Conservation (phyloP, 495 filamentous ascomycete genomes). For the Tricharina praecox region DNA sequence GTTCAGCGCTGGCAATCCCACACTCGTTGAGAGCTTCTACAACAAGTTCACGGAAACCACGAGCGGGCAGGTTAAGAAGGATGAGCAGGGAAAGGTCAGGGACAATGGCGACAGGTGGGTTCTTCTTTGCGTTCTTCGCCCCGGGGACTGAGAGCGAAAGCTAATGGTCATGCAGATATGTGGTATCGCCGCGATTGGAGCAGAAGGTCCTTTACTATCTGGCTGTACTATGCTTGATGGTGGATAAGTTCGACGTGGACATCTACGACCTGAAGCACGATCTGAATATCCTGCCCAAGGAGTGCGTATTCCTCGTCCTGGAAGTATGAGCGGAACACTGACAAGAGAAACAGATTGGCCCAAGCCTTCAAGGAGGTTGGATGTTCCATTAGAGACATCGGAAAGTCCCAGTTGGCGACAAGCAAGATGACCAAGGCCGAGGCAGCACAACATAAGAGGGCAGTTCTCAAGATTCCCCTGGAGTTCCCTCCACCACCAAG, state of each 20-base stretch:
- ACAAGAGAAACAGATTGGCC: constrained; percentile 29
- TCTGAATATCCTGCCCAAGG: constrained; percentile 51
- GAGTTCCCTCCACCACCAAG: constrained; percentile 51
- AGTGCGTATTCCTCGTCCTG: constrained; percentile 23
- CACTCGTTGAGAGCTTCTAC: constrained; percentile 12
- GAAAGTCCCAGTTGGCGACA: constrained; percentile 33
- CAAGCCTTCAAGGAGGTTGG: constrained; percentile 74
- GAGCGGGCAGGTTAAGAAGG: constrained; percentile 5
- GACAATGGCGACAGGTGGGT: constrained; percentile 13
- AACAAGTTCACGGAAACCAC: constrained; percentile 12
- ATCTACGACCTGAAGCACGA: constrained; percentile 60
- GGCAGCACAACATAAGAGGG: constrained; percentile 42
- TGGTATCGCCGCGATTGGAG: constrained; percentile 16
- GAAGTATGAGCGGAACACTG: not conserved
- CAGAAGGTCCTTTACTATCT: constrained; percentile 25
- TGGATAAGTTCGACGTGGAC: constrained; percentile 67
- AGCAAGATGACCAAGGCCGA: constrained; percentile 42
- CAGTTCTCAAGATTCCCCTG: constrained; percentile 58
- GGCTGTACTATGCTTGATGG: constrained; percentile 33
- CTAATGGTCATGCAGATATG: constrained; percentile 3
- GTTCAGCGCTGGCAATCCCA: not conserved
- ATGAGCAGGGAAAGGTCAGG: constrained; percentile 6
- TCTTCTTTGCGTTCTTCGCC: too few species aligned
- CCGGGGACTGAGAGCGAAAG: too few species aligned
- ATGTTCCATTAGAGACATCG: constrained; percentile 39